Conservation (phyloP, 768 basidiomycete species). For the Pleurotus pulmonarius region DNA sequence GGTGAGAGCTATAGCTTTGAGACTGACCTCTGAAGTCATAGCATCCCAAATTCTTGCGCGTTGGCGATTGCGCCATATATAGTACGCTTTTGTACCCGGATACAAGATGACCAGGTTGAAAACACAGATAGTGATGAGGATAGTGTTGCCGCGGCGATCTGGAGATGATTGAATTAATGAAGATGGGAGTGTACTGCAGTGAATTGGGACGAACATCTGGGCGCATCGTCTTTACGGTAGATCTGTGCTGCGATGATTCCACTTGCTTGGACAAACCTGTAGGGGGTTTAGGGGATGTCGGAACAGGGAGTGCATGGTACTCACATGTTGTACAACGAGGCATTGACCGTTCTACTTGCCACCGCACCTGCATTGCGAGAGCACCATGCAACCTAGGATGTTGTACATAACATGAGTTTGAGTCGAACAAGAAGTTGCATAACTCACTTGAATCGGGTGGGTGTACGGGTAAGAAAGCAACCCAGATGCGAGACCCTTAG, state of each 20-base stretch:
- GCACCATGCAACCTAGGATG: constrained; percentile 52
- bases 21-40: constrained; percentile 44
- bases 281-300: background rate
- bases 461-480: constrained; percentile 42
- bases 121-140: constrained; percentile 47
- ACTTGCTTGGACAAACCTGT: constrained; percentile 39
- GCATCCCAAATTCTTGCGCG: constrained; percentile 53
- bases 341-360: constrained; percentile 56
- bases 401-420: constrained; percentile 28
- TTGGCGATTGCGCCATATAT: constrained; percentile 55
- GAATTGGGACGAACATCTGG: constrained; percentile 36
- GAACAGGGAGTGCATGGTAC: constrained; percentile 6
- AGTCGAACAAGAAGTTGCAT: background rate
- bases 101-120: constrained; percentile 52
- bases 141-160: constrained; percentile 58
- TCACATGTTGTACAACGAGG: constrained; percentile 56
- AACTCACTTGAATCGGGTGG: constrained; percentile 5
- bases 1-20: background rate
- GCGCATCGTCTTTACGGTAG: constrained; percentile 55
- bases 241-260: constrained; percentile 48
- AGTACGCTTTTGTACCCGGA: constrained; percentile 50
- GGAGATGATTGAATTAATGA: background rate
- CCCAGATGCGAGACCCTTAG: constrained; percentile 37
- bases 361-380: constrained; percentile 59
- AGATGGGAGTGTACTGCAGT: background rate